Conservation (phyloP, 768 basidiomycete species). For the Amanita fuliginea region DNA sequence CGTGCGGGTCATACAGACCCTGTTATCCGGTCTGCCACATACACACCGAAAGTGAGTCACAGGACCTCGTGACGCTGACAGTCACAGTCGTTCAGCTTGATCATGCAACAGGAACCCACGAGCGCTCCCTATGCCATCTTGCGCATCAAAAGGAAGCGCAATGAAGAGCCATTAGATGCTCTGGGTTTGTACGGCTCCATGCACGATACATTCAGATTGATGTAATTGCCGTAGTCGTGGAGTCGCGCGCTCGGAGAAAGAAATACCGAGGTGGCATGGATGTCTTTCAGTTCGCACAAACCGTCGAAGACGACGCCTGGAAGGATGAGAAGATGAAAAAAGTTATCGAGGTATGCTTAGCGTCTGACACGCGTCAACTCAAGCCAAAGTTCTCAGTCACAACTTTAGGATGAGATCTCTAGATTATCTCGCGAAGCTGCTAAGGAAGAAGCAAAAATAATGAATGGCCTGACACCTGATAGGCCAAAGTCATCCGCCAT, state of each 20-base stretch:
- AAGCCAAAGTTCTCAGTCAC: neutral
- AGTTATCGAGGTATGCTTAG: constrained; percentile 45
- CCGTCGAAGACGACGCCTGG: constrained; percentile 63
- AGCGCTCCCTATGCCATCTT: constrained; percentile 49
- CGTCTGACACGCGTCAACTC: neutral
- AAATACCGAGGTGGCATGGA: constrained; percentile 44
- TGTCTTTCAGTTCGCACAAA: constrained; percentile 75
- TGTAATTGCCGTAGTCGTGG: constrained; percentile 38
- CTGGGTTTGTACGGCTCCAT: constrained; percentile 37
- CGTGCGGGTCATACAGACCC: neutral
- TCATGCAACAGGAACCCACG: constrained; percentile 23
- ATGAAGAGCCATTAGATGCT: constrained; percentile 75
- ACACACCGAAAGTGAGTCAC: neutral
- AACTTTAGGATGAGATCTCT: constrained; percentile 45
- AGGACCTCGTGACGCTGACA: neutral
- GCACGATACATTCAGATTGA: constrained; percentile 8
- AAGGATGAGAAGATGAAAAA: constrained; percentile 44
- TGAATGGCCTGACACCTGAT: constrained; percentile 9
- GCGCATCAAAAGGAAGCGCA: constrained; percentile 75
- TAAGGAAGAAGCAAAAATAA: constrained; percentile 9
- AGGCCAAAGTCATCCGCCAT: constrained; percentile 10
- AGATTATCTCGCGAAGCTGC: constrained; percentile 33
- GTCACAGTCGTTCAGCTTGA: neutral
- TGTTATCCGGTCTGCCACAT: neutral
- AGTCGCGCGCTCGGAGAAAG: constrained; percentile 49